phyloP scores from a whole-genome alignment of 768 basidiomycete species.

The Tricholoma flavovirens region DNA sequence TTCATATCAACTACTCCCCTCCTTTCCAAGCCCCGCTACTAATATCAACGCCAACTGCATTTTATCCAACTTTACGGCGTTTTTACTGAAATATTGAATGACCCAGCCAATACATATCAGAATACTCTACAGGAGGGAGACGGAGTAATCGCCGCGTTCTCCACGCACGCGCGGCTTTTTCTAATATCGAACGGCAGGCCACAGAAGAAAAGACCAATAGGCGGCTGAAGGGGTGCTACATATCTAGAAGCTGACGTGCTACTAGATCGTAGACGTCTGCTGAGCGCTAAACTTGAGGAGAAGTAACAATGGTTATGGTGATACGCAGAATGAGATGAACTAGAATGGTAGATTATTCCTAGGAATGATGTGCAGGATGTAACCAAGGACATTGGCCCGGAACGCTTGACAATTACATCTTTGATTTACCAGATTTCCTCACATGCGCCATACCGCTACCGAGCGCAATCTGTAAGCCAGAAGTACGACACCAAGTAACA shows the following conservation, averaged over 20 bases:
- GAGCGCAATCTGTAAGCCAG: slow-evolving; percentile 36
- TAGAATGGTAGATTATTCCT: background rate
- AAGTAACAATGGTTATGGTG: background rate
- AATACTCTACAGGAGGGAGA: slow-evolving; percentile 77
- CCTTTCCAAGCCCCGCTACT: slow-evolving; percentile 88
- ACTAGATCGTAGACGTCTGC: slow-evolving; percentile 52
- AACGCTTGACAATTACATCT: slow-evolving; percentile 17
- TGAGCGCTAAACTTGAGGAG: slow-evolving; percentile 29
- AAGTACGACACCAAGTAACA: background rate
- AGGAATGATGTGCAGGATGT: background rate
- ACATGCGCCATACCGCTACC: slow-evolving; percentile 63
- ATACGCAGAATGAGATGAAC: background rate
- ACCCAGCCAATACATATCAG: slow-evolving; percentile 43
- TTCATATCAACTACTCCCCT: slow-evolving; percentile 85
- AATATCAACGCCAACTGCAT: slow-evolving; percentile 43
- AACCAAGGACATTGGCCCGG: background rate
- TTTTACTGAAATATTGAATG: slow-evolving; percentile 60
- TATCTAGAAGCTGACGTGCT: slow-evolving; percentile 63
- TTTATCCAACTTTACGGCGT: slow-evolving; percentile 55
- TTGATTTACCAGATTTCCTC: slow-evolving; percentile 33
- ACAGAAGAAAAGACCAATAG: slow-evolving; percentile 53
- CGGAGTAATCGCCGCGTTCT: slow-evolving; percentile 88
- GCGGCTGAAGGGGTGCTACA: slow-evolving; percentile 94
- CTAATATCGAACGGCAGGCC: slow-evolving; percentile 28
- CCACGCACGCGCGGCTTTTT: slow-evolving; percentile 82